Evolutionary conservation across 2,329 filamentous ascomycete species (phyloP).

Genomic region (Macrophomina phaseolina): DNA sequence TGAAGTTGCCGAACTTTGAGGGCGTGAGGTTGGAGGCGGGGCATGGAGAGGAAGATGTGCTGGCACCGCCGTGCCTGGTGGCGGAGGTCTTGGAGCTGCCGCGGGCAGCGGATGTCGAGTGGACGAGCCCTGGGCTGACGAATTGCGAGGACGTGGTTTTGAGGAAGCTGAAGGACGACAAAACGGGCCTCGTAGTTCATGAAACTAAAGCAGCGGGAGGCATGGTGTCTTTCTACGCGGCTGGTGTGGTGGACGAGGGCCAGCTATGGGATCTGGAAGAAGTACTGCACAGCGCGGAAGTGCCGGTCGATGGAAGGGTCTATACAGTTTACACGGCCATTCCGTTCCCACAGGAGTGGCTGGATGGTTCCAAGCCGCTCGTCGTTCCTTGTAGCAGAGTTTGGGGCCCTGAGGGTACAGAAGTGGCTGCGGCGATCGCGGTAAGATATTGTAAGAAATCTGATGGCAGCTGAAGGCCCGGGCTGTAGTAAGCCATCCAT

Average conservation of each 20-base stretch:
- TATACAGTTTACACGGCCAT: slow-evolving; percentile 8
- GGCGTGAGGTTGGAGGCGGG: slow-evolving; percentile 27
- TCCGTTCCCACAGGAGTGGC: slow-evolving; percentile 2
- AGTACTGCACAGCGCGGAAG: not conserved
- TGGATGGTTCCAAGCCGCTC: slow-evolving; percentile 4
- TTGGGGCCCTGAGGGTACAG: slow-evolving; percentile 26
- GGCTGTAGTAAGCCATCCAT: too few species aligned
- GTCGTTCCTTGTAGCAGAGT: slow-evolving; percentile 29
- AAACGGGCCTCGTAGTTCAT: slow-evolving; percentile 30
- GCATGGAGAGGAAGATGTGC: slow-evolving; percentile 29
- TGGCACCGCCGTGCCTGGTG: slow-evolving; percentile 70
- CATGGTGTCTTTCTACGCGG: not conserved
- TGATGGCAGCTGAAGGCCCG: not conserved
- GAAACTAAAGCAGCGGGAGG: slow-evolving; percentile 11
- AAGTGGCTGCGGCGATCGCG: slow-evolving; percentile 25
- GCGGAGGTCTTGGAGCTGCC: slow-evolving; percentile 80
- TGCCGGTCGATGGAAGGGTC: not conserved
- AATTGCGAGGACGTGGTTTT: slow-evolving; percentile 30
- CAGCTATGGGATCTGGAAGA: slow-evolving; percentile 13
- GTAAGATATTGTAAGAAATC: not conserved
- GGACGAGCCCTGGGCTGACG: slow-evolving; percentile 72
- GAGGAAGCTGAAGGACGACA: slow-evolving; percentile 33
- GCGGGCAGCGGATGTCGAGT: slow-evolving; percentile 76
- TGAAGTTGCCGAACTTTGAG: slow-evolving; percentile 50
- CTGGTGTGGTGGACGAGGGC: not conserved